These are phyloP conservation scores for Leptographium galeiforme DNA, from an alignment of 2,329 filamentous ascomycete genomes.

Conservation along the genomic window DNA sequence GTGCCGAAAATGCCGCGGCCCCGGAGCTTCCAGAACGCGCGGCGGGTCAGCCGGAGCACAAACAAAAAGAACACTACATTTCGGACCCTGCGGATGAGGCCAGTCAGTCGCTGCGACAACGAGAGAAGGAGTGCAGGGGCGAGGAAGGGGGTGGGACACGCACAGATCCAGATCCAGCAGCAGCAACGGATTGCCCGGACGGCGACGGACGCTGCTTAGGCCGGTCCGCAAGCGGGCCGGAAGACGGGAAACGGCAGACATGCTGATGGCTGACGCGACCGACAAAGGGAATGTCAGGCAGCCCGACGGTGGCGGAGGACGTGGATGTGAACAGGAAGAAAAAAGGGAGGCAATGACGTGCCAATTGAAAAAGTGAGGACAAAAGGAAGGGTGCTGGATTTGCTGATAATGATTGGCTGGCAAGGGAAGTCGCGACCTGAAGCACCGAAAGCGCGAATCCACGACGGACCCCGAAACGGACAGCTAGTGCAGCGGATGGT, in stretches of 20 bases:
- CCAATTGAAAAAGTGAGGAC: neutral
- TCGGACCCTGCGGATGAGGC: constrained; percentile 43
- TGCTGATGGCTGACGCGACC: constrained; percentile 19
- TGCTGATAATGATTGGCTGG: neutral
- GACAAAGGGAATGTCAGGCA: neutral
- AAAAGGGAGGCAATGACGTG: neutral
- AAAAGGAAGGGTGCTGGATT: neutral
- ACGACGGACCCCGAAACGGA: neutral
- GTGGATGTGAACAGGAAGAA: neutral
- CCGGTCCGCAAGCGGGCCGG: constrained; percentile 58
- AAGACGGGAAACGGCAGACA: constrained; percentile 57
- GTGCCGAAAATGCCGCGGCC: constrained; percentile 80
- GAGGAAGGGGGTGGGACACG: constrained; percentile 19
- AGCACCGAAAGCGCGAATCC: neutral
- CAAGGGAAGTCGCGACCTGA: neutral
- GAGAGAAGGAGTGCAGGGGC: no score
- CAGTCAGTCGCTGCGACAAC: no score
- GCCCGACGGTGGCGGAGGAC: neutral
- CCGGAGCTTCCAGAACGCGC: constrained; percentile 69
- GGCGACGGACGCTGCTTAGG: constrained; percentile 46
- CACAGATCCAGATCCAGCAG: constrained; percentile 57
- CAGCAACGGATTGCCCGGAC: constrained; percentile 41
- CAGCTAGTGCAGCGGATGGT: no score
- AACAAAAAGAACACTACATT: constrained; percentile 87
- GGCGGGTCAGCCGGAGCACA: constrained; percentile 68